phyloP scores from a whole-genome alignment of 2,329 filamentous ascomycete species.

The Hirsutella minnesotensis region DNA sequence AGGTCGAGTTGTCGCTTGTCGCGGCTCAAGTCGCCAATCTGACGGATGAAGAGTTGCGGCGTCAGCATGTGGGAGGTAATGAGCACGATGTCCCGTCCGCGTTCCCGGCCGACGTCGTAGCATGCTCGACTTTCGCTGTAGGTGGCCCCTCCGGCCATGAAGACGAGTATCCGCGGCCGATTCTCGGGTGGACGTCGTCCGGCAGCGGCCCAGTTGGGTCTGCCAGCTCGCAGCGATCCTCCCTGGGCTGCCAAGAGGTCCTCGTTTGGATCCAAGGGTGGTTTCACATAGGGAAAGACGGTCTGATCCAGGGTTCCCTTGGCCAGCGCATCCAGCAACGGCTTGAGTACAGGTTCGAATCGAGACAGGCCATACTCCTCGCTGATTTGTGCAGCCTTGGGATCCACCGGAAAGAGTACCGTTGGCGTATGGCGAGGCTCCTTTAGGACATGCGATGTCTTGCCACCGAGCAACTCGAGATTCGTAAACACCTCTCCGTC shows the following conservation, averaged over 20 bases:
- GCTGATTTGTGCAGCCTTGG: conserved; percentile 37
- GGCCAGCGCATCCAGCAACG: conserved; percentile 67
- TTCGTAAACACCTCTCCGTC: conserved; percentile 66
- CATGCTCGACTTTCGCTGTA: conserved; percentile 83
- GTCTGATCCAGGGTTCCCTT: conserved; percentile 54
- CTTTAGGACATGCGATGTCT: conserved; percentile 57
- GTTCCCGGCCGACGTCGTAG: conserved; percentile 68
- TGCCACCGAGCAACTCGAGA: conserved; percentile 70
- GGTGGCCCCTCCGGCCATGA: conserved; percentile 90
- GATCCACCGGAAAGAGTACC: conserved; percentile 62
- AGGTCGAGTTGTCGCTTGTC: conserved; percentile 68
- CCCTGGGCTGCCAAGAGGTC: conserved; percentile 45
- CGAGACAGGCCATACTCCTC: conserved; percentile 82
- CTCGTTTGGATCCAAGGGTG: conserved; percentile 51
- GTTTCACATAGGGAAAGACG: conserved; percentile 62
- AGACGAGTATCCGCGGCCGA: conserved; percentile 81
- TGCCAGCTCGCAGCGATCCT: conserved; percentile 76
- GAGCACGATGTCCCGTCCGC: conserved; percentile 74
- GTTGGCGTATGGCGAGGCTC: conserved; percentile 55
- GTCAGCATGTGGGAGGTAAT: conserved; percentile 88
- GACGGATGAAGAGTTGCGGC: conserved; percentile 69
- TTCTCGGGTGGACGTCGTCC: conserved; percentile 64
- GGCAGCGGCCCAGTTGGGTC: conserved; percentile 89
- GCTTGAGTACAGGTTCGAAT: conserved; percentile 70
- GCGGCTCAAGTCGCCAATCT: conserved; percentile 67